Evolutionary conservation across 2,329 filamentous ascomycete species (phyloP).

Genomic region (Harringtonia lauricola): DNA sequence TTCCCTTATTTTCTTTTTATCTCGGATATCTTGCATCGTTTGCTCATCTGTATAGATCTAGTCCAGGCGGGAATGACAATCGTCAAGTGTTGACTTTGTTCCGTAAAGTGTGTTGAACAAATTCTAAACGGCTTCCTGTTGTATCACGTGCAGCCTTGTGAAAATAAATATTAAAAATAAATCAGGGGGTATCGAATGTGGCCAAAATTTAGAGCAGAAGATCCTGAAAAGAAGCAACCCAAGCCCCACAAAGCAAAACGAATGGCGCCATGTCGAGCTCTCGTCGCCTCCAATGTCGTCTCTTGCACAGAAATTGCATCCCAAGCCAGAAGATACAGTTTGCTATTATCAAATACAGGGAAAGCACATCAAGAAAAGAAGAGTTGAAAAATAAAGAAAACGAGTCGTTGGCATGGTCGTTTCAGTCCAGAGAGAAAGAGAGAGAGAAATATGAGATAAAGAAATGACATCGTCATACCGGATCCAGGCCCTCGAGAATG

Average conservation of each 20-base stretch:
- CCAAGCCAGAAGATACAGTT: no score
- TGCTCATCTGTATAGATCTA: not conserved
- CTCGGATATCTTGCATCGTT: not conserved
- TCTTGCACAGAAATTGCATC: no score
- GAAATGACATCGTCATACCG: constrained; percentile 1
- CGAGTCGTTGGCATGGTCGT: not conserved
- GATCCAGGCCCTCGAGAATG: constrained; percentile 58
- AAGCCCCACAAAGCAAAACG: no score
- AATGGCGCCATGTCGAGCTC: no score
- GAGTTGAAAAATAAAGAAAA: not conserved
- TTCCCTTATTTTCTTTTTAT: not conserved
- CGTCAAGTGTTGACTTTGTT: not conserved
- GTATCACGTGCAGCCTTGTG: no score
- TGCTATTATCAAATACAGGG: no score
- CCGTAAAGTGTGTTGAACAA: no score
- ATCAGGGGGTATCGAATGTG: not conserved
- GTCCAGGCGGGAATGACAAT: not conserved
- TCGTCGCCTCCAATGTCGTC: no score
- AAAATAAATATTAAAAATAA: not conserved
- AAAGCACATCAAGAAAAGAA: not conserved
- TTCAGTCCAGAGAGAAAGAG: not conserved
- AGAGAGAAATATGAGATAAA: not conserved
- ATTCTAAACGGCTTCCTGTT: no score
- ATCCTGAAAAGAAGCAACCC: not conserved
- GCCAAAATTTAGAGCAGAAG: not conserved